Evolutionary conservation across 169 alveolate genomes (phyloP), one percentile per base, ranked within the genome.

Genomic region (Plasmodium gallinaceum): DNA sequence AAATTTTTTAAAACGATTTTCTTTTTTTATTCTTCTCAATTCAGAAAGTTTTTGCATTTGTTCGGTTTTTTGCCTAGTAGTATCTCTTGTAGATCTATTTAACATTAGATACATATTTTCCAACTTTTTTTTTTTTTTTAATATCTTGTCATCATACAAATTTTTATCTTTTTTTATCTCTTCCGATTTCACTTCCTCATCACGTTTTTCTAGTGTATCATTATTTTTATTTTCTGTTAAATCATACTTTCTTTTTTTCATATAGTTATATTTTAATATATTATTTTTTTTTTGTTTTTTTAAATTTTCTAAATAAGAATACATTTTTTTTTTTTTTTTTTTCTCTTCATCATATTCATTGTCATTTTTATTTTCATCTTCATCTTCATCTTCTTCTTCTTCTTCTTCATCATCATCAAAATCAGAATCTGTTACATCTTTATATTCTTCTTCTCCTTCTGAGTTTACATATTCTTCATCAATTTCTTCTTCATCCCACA

Each of bases 401-500:
- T 43, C 93, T 69, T 66, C 74, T 58, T 88, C 95, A 57, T 94
- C 94, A 88, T 92, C 96, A 73, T 94, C 97, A 60, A 95, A 95
- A 71, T 95, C 97, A 20, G 97, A 94, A 39, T 93, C 97, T n/a
- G 96, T 92, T 16, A 93, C 65, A 88, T 93, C 96, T 39, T 86
- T 94, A 85, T 95, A 95, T 68, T 90, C 95, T 48, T 93, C 97
- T 74, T 95, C 97, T 5, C 96, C 97, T 69, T 95, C 97, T 46
- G 96, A 93, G 92, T 96, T 93, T 60, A 93, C 95, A 93, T 95
- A 95, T 54, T 95, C 97, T 73, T 91, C 96, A 61, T 95, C 97
- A 7, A 88, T 95, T 45, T 89, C 95, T 73, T 95, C 97, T 73
- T 95, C 97, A 32, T 91, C 96, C 97, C 97, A 95, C 5, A 97